Evolutionary conservation across 192 early-diverging fungal species (phyloP).

Genomic region (Coemansia sp.): DNA sequence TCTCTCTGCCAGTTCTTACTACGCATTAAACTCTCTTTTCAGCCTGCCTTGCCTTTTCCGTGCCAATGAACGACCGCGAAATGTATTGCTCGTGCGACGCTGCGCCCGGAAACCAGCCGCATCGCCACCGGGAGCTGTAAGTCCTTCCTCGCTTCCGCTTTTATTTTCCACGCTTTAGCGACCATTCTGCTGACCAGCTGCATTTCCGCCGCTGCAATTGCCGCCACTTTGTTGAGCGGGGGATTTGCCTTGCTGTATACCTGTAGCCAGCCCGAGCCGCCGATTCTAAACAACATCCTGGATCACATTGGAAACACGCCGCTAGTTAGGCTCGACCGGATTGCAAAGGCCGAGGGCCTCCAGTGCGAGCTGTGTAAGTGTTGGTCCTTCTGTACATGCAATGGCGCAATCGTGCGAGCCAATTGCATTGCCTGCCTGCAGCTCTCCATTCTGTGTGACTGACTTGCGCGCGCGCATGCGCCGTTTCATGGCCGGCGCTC

Average conservation of each 20-base stretch:
- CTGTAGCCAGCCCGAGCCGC: conserved; percentile 63
- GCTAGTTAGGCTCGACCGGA: conserved; percentile 84
- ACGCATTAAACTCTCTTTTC: background rate
- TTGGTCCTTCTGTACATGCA: too few species aligned
- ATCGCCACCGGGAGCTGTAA: conserved; percentile 49
- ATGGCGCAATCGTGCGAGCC: too few species aligned
- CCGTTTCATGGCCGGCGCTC: background rate
- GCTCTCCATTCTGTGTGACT: too few species aligned
- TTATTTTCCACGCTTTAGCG: too few species aligned
- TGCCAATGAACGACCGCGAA: conserved; percentile 38
- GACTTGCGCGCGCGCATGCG: too few species aligned
- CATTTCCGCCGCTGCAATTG: too few species aligned
- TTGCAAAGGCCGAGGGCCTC: conserved; percentile 80
- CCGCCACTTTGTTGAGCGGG: too few species aligned
- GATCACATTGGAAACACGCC: conserved; percentile 98
- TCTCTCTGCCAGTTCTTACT: background rate
- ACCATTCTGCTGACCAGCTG: too few species aligned
- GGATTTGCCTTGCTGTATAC: too few species aligned
- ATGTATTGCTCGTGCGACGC: conserved; percentile 47
- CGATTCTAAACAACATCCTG: conserved; percentile 82
- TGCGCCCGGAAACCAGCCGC: conserved; percentile 35
- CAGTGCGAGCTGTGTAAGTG: conserved; percentile 80
- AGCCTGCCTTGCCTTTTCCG: background rate
- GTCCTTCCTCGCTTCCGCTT: background rate
- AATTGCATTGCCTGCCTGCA: too few species aligned